These are phyloP conservation scores for Verticillium isaacii DNA, from an alignment of 2,329 filamentous ascomycete genomes.

Conservation along the genomic window DNA sequence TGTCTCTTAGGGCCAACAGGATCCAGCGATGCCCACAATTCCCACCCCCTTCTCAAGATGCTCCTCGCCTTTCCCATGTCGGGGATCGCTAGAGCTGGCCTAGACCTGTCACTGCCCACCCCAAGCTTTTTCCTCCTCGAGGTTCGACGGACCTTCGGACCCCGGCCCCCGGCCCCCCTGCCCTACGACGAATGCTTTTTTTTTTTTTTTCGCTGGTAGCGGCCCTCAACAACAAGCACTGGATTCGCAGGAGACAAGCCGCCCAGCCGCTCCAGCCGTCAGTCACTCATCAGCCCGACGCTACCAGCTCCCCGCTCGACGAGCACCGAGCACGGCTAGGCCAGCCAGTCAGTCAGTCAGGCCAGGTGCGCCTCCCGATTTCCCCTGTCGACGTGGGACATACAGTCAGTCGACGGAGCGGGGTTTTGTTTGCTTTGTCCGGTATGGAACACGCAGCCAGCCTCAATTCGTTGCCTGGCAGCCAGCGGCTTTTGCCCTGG, in stretches of 20 bases:
- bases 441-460: not conserved
- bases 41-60: not conserved
- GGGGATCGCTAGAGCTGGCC: not conserved
- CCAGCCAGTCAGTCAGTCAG: too few species aligned
- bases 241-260: not conserved
- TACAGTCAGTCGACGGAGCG: not conserved
- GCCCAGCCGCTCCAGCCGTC: not conserved
- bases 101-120: not conserved
- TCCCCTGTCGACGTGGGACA: not conserved
- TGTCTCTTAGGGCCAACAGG: not conserved
- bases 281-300: not conserved
- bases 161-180: not conserved
- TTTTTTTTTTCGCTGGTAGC: not conserved
- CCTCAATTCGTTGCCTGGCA: not conserved
- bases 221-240: not conserved
- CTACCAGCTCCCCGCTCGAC: not conserved
- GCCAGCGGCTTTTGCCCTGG: not conserved
- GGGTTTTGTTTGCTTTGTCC: not conserved
- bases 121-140: not conserved
- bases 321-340: too few species aligned
- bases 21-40: not conserved
- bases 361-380: not conserved
- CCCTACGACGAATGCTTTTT: not conserved
- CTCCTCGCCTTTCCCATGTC: not conserved
- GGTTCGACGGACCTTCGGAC: not conserved